Evolutionary conservation across 176 grass and related monocot genomes (phyloP), one percentile per base, ranked within the genome.

Genomic region (Saccharum officinarum): DNA sequence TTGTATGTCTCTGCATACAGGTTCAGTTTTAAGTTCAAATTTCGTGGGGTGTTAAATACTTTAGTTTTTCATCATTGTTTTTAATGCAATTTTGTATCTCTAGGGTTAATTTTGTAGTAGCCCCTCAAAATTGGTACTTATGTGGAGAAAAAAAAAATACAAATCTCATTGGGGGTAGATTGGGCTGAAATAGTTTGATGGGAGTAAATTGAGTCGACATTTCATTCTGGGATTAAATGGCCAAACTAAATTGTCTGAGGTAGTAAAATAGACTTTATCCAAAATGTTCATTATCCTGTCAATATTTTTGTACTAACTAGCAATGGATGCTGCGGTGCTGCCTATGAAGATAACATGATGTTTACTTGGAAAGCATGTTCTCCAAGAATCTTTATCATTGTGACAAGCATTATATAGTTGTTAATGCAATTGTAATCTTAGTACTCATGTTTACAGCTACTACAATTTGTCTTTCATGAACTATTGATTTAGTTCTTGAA

Each of bases 401-500:
- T 28, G 59, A 47, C 15, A 47, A 81, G 9, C 42, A 37, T n/a
- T 50, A 46, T 18, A 64, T 77, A 34, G n/a, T 41, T 77, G 31
- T 15, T 83, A 71, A 31, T 40, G 4, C 62, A 78, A 7, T 23
- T 69, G 62, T 77, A 37, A 77, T 60, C 12, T 33, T 79, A 9
- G n/a, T 78, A 41, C 30, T 41, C 30, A 37, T 70, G 62, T 75
- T 41, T 75, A 60, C 64, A 31, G 37, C 75, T 31, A 6, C 36
- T 62, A 0, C 14, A 76, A 70, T 72, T 66, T 41, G 26, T 69
- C 17, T 38, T 72, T 38, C 18, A 57, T 75, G 13, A 82, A 34
- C 33, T 54, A 54, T 14, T 81, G 23, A 68, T 71, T 87, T 82
- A 15, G 36, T 80, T 31, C 20, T 75, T 67, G 23, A 57, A 87